Base-by-base conservation (phyloP, 2,329 filamentous ascomycete species). In the Diplodia seriata region DNA sequence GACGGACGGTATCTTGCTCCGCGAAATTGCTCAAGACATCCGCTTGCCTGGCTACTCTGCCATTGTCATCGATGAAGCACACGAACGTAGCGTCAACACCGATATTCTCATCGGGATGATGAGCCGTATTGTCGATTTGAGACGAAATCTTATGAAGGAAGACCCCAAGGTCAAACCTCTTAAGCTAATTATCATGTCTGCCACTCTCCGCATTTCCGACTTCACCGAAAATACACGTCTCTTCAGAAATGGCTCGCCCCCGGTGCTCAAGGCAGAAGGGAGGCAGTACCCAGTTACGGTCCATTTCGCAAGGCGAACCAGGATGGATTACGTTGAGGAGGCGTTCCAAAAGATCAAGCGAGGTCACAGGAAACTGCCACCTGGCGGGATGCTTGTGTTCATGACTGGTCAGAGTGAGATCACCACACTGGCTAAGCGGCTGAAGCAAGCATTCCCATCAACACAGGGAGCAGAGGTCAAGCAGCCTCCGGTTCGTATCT, bases 61-160 rank as follows among this genome's bases (percentile, higher is more conserved):
- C 15, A 91, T 99, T 64, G 87, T 99, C 59, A 94, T 99, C 69
- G 95, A 99, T 74, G 95, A 99, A 80, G 95, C 95, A 1, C 95
- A 99, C 81, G 95, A 99, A 78, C 88, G 96, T 73, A 98, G 93
- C 74, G 92, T 97, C 74, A 98, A 99, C 76, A 99, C 96, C 0
- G 96, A 99, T 77, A 96, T 99, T 50, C 82, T 99, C n/a, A 94
- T 99, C 72, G 95, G 95, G 62, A 96, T 99, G 89, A 87, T 98
- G 18, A 97, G 94, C 75, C 89, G 94, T 74, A 93, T 98, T 40
- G 92, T 97, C 57, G 92, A 93, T 72, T 82, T 97, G 66, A 87
- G 95, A 69, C 87, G 90, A 65, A 87, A 92, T 49, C 86, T 97
- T 81, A 87, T 87, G 8, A 82, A 86, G 69, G 90, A 95, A 76